These are phyloP conservation scores for Ascomycota sp. DNA, from an alignment of 2,329 filamentous ascomycete species.

Conservation along the genomic window DNA sequence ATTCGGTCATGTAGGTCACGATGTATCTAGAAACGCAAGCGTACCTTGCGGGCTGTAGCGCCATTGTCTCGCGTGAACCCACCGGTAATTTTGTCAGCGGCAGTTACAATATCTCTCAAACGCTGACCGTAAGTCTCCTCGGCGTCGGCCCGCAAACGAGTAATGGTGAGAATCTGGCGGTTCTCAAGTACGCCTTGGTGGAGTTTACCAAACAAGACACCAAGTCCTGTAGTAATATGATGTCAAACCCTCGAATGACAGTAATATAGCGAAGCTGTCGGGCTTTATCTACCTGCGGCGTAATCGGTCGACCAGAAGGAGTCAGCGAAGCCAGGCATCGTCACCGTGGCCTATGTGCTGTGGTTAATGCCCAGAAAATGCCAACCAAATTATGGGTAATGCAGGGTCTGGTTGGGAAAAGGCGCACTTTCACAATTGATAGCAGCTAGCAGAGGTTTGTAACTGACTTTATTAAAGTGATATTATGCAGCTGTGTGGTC, in stretches of 20 bases:
- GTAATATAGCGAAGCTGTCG: background rate
- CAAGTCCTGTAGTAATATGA: slow-evolving; percentile 37
- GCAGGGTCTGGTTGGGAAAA: too few relatives aligned
- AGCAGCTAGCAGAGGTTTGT: too few relatives aligned
- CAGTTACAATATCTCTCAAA: slow-evolving; percentile 61
- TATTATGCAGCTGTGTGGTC: too few relatives aligned
- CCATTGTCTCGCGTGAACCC: slow-evolving; percentile 87
- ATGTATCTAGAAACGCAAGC: background rate
- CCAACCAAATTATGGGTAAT: too few relatives aligned
- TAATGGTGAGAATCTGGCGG: slow-evolving; percentile 78
- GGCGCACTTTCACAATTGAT: too few relatives aligned
- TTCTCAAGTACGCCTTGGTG: slow-evolving; percentile 94
- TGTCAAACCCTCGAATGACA: slow-evolving; percentile 2
- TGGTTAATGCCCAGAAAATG: too few relatives aligned
- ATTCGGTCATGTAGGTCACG: too few relatives aligned
- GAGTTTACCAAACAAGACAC: slow-evolving; percentile 87
- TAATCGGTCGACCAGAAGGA: slow-evolving; percentile 98
- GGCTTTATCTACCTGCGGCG: slow-evolving; percentile 50
- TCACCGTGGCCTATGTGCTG: too few relatives aligned
- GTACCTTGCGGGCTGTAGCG: slow-evolving; percentile 83
- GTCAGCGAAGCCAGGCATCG: slow-evolving; percentile 77
- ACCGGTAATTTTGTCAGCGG: slow-evolving; percentile 60
- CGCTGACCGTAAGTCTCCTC: slow-evolving; percentile 75
- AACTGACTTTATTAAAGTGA: too few relatives aligned
- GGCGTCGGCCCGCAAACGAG: slow-evolving; percentile 84